These are phyloP conservation scores for Dianthus caryophyllus DNA, from an alignment of 148 eudicot species.

Conservation along the genomic window DNA sequence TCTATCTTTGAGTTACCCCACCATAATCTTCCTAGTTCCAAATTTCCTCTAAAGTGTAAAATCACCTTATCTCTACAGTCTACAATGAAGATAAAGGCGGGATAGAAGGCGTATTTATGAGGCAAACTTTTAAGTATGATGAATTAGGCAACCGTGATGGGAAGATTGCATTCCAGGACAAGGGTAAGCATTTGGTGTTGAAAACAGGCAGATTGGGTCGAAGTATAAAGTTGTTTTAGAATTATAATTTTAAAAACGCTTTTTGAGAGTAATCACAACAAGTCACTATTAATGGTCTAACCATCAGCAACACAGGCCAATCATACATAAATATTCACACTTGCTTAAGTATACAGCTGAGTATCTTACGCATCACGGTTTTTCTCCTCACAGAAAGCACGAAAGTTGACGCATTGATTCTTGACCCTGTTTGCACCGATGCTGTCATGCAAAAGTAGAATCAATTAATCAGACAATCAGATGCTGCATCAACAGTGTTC, in stretches of 20 bases:
- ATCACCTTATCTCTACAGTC: too few relatives aligned
- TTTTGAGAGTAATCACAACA: not conserved
- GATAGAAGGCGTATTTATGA: too few relatives aligned
- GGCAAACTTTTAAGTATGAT: too few relatives aligned
- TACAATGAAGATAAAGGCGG: too few relatives aligned
- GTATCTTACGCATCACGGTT: slow-evolving; percentile 54
- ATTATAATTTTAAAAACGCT: not conserved
- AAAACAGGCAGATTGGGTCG: not conserved
- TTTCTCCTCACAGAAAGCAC: slow-evolving; percentile 48
- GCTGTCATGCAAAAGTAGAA: slow-evolving; percentile 30
- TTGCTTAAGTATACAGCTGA: not conserved
- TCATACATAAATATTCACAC: not conserved
- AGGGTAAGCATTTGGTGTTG: too few relatives aligned
- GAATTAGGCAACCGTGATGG: too few relatives aligned
- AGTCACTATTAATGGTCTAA: not conserved
- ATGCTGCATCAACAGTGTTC: not conserved
- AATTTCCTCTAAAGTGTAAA: too few relatives aligned
- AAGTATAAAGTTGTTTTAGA: too few relatives aligned
- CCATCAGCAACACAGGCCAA: not conserved
- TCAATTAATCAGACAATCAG: slow-evolving; percentile 3
- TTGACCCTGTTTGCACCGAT: slow-evolving; percentile 61
- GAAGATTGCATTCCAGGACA: too few relatives aligned
- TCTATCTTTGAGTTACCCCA: too few relatives aligned
- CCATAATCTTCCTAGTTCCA: too few relatives aligned
- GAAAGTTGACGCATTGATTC: slow-evolving; percentile 45